Evolutionary conservation across 139 green algal genomes (phyloP).

Genomic region (Nannochloris sp.): DNA sequence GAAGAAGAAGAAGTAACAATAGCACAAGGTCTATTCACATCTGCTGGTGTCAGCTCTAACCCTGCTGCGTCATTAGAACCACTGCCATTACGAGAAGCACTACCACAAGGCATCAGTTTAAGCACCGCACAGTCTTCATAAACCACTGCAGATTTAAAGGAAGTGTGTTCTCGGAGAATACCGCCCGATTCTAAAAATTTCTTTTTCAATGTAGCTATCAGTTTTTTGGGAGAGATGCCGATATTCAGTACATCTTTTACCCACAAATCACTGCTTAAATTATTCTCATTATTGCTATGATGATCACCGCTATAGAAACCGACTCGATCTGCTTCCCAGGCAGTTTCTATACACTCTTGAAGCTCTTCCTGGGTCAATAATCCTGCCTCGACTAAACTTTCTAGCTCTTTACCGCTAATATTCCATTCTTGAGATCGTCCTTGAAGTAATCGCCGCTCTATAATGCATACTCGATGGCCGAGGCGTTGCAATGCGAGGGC

Average conservation of each 20-base stretch:
- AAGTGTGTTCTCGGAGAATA: conserved; percentile 40
- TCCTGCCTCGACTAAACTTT: conserved; percentile 49
- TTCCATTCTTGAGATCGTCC: conserved; percentile 36
- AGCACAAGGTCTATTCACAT: conserved; percentile 46
- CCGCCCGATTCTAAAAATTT: conserved; percentile 48
- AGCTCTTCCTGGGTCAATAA: conserved; percentile 58
- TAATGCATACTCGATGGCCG: conserved; percentile 47
- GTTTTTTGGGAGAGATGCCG: conserved; percentile 48
- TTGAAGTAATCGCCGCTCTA: conserved; percentile 49
- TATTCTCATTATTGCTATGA: background rate
- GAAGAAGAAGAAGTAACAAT: no score
- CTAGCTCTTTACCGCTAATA: conserved; percentile 10
- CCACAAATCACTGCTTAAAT: no score
- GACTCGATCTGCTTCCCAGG: conserved; percentile 70
- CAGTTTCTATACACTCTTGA: conserved; percentile 39
- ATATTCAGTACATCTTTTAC: conserved; percentile 71
- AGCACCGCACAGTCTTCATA: conserved; percentile 37
- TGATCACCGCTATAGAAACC: conserved; percentile 30
- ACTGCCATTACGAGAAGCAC: no score
- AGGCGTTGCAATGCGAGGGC: conserved; percentile 58
- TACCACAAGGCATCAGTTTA: conserved; percentile 7
- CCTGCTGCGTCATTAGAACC: no score
- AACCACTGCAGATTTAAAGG: conserved; percentile 41
- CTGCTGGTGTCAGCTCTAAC: conserved; percentile 30
- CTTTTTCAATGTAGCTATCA: conserved; percentile 13